These are phyloP conservation scores for Brassica rapa DNA, from an alignment of 345 rosid species.

Conservation along the genomic window DNA sequence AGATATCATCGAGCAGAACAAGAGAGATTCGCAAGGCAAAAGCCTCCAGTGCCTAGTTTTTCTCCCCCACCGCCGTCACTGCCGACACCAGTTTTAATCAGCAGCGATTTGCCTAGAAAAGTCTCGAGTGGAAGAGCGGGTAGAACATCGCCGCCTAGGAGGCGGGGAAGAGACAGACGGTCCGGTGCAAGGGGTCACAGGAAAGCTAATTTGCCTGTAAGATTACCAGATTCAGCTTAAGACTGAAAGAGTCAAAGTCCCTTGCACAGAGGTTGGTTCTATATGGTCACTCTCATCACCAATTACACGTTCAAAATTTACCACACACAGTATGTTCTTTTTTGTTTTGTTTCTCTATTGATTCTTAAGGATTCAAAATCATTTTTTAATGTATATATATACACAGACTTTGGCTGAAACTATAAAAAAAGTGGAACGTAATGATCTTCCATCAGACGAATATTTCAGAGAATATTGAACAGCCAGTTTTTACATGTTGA, in stretches of 20 bases:
- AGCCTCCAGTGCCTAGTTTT: slow-evolving; percentile 43
- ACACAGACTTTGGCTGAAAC: slow-evolving; percentile 35
- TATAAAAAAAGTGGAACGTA: not conserved
- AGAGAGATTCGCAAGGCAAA: slow-evolving; percentile 47
- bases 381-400: slow-evolving; percentile 46
- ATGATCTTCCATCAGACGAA: not conserved
- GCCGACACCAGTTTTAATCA: slow-evolving; percentile 46
- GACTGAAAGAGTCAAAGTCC: not conserved
- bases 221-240: slow-evolving; percentile 37
- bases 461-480: not conserved
- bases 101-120: slow-evolving; percentile 44
- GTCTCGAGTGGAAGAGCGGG: slow-evolving; percentile 43
- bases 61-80: slow-evolving; percentile 51
- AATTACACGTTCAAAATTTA: slow-evolving; percentile 30
- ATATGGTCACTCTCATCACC: slow-evolving; percentile 25
- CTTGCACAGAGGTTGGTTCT: slow-evolving; percentile 13
- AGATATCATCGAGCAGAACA: slow-evolving; percentile 71
- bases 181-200: slow-evolving; percentile 71
- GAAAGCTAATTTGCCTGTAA: slow-evolving; percentile 46
- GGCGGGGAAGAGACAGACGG: slow-evolving; percentile 65
- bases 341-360: slow-evolving; percentile 34
- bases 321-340: slow-evolving; percentile 30
- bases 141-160: slow-evolving; percentile 43
- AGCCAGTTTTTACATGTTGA: not conserved
- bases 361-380: slow-evolving; percentile 40